A percentile compares a stretch with the other conserved stretches of the same genome.
phyloP scores from a whole-genome alignment of 2,329 filamentous ascomycete genomes.

The Alternaria sp. region DNA sequence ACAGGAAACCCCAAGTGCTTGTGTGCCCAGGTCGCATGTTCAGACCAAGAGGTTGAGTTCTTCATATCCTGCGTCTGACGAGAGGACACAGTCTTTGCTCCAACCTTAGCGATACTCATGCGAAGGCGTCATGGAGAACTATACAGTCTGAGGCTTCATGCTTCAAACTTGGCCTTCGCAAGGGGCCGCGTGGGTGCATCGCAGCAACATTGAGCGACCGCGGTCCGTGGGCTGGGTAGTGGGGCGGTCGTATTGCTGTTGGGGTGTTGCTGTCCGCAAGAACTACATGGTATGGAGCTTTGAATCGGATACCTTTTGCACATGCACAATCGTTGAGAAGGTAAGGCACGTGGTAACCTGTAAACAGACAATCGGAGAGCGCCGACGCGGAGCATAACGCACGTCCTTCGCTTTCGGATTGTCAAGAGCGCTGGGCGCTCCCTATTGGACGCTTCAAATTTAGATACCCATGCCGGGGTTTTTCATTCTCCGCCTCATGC shows the following conservation, averaged over 20 bases:
- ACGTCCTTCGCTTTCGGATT: not conserved
- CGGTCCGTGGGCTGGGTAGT: not conserved
- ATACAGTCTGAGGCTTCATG: not conserved
- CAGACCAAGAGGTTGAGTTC: not conserved
- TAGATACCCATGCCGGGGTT: not conserved
- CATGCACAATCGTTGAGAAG: not conserved
- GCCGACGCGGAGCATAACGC: no score
- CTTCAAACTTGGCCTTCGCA: not conserved
- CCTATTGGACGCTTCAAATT: not conserved
- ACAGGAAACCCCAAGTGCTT: not conserved
- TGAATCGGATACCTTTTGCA: not conserved
- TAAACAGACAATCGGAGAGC: not conserved
- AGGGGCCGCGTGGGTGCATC: not conserved
- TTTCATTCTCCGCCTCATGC: not conserved
- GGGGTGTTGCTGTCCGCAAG: not conserved
- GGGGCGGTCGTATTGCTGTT: no score
- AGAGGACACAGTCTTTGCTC: not conserved
- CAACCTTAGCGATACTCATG: not conserved
- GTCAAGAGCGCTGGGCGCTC: not conserved
- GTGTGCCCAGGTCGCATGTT: not conserved
- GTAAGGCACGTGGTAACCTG: not conserved
- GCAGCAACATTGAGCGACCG: not conserved
- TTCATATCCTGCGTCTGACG: not conserved
- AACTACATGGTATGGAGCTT: not conserved
- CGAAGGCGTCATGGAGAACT: not conserved